These are phyloP conservation scores for Ogataea hybrid DNA, from an alignment of 1,139 yeast species.

Conservation along the genomic window DNA sequence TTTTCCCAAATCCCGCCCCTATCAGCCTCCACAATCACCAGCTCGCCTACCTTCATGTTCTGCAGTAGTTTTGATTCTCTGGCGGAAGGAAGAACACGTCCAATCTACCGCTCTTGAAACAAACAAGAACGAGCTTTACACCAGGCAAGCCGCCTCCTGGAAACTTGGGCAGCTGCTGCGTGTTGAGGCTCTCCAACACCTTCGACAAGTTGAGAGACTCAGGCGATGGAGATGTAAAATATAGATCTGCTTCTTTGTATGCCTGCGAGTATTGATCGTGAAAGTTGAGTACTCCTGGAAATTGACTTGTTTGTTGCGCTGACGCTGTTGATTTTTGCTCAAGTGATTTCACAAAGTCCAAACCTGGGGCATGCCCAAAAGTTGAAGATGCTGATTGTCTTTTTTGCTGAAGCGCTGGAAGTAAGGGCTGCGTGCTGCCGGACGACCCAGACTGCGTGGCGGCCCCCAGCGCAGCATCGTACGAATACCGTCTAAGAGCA, in stretches of 20 bases:
- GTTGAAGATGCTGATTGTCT: constrained; percentile 15
- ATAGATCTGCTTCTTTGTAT: constrained; percentile 24
- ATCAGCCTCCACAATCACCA: constrained; percentile 97
- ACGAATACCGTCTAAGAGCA: constrained; percentile 26
- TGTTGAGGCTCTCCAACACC: constrained; percentile 22
- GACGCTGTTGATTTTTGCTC: constrained; percentile 13
- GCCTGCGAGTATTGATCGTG: constrained; percentile 25
- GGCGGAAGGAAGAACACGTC: constrained; percentile 70
- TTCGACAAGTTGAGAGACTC: constrained; percentile 25
- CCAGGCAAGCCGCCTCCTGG: constrained; percentile 28
- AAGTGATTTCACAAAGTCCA: constrained; percentile 21
- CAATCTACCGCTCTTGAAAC: constrained; percentile 82
- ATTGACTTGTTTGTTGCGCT: constrained; percentile 11
- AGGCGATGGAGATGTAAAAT: constrained; percentile 26
- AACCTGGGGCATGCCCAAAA: constrained; percentile 14
- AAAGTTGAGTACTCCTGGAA: constrained; percentile 9
- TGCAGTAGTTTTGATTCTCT: constrained; percentile 42
- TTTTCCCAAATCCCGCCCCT: constrained; percentile 85
- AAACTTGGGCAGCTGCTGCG: constrained; percentile 29
- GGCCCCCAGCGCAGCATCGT: constrained; percentile 18
- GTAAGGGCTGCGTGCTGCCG: constrained; percentile 6
- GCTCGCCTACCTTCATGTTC: constrained; percentile 61
- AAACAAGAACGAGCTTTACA: constrained; percentile 58
- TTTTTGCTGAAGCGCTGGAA: constrained; percentile 12
- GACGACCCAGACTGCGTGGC: constrained; percentile 10